Evolutionary conservation across 768 basidiomycete species (phyloP).

Genomic region (Agrocybe praecox): DNA sequence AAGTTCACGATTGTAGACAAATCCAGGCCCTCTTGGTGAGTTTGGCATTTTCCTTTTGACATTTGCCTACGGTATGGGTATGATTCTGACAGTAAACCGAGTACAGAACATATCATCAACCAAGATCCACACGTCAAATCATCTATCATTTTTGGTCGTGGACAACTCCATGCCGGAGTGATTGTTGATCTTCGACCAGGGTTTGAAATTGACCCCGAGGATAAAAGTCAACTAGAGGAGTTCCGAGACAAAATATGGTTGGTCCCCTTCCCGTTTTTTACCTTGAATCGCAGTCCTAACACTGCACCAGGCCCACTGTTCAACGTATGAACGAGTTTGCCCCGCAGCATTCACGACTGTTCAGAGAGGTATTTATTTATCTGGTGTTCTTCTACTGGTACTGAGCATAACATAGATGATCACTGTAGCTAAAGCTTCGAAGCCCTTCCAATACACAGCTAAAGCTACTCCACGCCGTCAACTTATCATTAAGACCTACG

Average conservation of each 20-base stretch:
- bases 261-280: too few relatives aligned
- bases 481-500: constrained; percentile 42
- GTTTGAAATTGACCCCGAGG: constrained; percentile 24
- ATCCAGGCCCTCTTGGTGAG: constrained; percentile 12
- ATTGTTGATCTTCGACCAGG: constrained; percentile 7
- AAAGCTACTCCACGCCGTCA: constrained; percentile 42
- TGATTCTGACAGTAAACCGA: too few relatives aligned
- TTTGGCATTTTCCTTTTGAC: too few relatives aligned
- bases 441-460: constrained; percentile 44
- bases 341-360: constrained; percentile 46
- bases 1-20: too few relatives aligned
- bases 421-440: constrained; percentile 34
- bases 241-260: constrained; percentile 28
- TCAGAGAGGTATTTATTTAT: constrained; percentile 27
- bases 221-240: constrained; percentile 17
- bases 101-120: constrained; percentile 7
- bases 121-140: constrained; percentile 10
- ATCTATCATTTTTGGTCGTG: constrained; percentile 12
- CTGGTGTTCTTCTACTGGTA: not conserved
- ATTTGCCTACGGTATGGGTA: too few relatives aligned
- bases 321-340: constrained; percentile 41
- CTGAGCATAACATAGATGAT: constrained; percentile 38
- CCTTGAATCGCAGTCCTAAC: too few relatives aligned
- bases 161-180: constrained; percentile 12
- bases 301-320: constrained; percentile 41